Base-by-base conservation (phyloP, 371 early-diverging fungal genomes). In the Actinomortierella wolfii region DNA sequence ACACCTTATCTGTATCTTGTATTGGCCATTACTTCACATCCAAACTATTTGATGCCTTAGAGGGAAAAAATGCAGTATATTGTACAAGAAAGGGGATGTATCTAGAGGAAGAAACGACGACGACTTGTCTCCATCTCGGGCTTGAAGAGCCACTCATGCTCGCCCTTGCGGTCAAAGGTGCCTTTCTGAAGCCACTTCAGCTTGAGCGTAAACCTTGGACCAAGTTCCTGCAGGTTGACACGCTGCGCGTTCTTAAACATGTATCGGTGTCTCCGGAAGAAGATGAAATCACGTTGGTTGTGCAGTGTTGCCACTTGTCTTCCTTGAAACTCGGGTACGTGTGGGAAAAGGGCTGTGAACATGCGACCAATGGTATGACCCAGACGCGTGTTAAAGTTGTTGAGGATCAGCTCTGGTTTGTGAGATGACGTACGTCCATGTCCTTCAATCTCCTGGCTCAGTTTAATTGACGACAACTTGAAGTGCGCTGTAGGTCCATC, bases 221-320 rank as follows among this genome's bases (percentile, higher is more conserved):
- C 99, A 21, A 99, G 77, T 78, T 99, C 97, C 76, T 98, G 96
- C 68, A 99, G 68, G 47, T 93, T 92, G 26, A 90, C 94, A 40
- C 89, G 83, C 68, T 98, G 92, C 2, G 93, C 91, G 74, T 92
- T 91, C 59, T 86, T 84, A 78, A 98, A 97, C 51, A 94, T 89
- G 76, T 98, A 94, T 50, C 94, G 89, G 76, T 99, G 99, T 40
- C 99, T 85, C 74, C 99, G 86, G 73, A 99, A 97, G 78, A 98
- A 99, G 59, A 99, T 96, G 70, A 98, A 99, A 78, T 99, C 99
- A 46, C 99, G 94, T 78, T 99, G 98, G 69, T 99, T 99, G 75
- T 98, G 98, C 81, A 99, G 93, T 5, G 99, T 99, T 5, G 89
- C 94, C 11, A 92, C 98, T 71, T 99, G 98, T 51, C 99, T 85